Conservation (phyloP, 208 protist genomes). For the Leishmania tarentolae region DNA sequence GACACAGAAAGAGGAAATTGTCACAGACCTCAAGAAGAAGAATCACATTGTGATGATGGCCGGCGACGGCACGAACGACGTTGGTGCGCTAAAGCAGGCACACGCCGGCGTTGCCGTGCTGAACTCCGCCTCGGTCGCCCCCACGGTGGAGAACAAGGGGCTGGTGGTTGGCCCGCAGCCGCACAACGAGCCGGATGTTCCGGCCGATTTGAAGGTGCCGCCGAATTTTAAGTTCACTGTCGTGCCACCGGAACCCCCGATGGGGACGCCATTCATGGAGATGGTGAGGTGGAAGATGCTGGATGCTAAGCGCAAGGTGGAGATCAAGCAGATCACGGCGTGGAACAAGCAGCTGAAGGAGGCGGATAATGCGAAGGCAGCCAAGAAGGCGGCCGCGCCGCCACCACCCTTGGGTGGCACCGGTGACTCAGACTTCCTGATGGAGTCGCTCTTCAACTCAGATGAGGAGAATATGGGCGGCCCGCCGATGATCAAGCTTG, state of each 20-base stretch:
- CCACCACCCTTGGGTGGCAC: slow-evolving; percentile 25
- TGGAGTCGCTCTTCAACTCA: slow-evolving; percentile 90
- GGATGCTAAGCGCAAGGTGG: slow-evolving; percentile 80
- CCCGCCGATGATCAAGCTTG: slow-evolving; percentile 91
- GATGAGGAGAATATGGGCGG: slow-evolving; percentile 69
- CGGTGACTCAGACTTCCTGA: slow-evolving; percentile 78
- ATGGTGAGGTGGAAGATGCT: slow-evolving; percentile 79
- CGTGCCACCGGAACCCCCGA: slow-evolving; percentile 61
- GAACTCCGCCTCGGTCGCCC: slow-evolving; percentile 78
- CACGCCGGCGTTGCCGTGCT: slow-evolving; percentile 98
- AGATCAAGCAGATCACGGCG: slow-evolving; percentile 75
- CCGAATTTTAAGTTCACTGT: slow-evolving; percentile 86
- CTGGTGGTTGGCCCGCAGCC: slow-evolving; percentile 58
- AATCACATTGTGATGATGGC: slow-evolving; percentile 91
- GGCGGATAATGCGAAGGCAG: slow-evolving; percentile 52
- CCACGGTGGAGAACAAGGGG: slow-evolving; percentile 32
- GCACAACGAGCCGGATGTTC: slow-evolving; percentile 89
- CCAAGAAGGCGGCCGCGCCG: slow-evolving; percentile 52
- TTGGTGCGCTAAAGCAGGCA: slow-evolving; percentile 99
- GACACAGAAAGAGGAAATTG: slow-evolving; percentile 90
- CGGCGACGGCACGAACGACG: slow-evolving; percentile 97
- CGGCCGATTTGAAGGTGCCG: slow-evolving; percentile 73
- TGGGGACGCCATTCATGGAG: slow-evolving; percentile 73
- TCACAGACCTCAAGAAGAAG: slow-evolving; percentile 87
- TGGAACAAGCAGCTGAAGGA: slow-evolving; percentile 86